These are phyloP conservation scores for Suillus ampliporus DNA, from an alignment of 768 basidiomycete genomes.

Conservation along the genomic window DNA sequence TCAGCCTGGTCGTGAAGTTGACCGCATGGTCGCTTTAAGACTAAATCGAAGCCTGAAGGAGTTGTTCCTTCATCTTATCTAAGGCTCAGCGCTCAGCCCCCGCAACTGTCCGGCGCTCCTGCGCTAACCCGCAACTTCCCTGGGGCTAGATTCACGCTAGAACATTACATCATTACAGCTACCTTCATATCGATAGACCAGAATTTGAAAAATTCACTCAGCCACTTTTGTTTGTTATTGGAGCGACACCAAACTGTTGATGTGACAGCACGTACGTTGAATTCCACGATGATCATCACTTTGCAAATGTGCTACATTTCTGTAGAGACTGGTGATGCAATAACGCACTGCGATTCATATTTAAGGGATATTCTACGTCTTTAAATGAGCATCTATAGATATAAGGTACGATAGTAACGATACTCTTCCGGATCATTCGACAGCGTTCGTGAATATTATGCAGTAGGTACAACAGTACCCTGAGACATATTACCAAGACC, in stretches of 20 bases:
- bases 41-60: neutral
- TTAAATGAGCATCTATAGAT: neutral
- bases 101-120: no score
- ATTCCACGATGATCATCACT: neutral
- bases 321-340: neutral
- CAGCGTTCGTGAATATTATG: neutral
- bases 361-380: neutral
- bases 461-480: conserved; percentile 7
- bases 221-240: no score
- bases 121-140: no score
- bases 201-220: no score
- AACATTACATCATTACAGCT: no score
- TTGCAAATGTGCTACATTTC: neutral
- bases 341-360: neutral
- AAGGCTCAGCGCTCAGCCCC: neutral
- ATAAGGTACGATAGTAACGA: neutral
- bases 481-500: conserved; percentile 1
- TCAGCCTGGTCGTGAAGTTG: neutral
- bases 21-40: no score
- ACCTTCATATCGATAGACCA: no score
- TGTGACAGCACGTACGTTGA: no score
- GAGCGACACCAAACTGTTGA: no score
- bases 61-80: neutral
- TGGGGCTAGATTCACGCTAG: no score
- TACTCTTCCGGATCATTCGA: neutral